These are phyloP conservation scores for Chaetothyriales sp. DNA, from an alignment of 2,329 filamentous ascomycete genomes.

Conservation along the genomic window DNA sequence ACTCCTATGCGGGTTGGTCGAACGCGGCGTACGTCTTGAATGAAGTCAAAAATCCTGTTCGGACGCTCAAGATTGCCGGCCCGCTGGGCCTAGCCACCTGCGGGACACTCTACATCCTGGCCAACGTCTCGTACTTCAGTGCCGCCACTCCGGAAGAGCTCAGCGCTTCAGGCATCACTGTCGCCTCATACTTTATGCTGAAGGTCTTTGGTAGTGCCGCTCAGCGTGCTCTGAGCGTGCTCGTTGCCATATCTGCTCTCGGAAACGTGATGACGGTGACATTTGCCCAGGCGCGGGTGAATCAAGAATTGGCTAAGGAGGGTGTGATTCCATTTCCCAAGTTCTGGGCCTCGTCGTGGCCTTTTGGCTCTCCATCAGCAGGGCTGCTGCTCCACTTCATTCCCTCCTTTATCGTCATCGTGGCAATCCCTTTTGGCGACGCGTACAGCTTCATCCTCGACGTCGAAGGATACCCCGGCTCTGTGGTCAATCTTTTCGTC, in stretches of 20 bases:
- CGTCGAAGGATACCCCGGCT: slow-evolving; percentile 22
- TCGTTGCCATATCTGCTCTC: slow-evolving; percentile 42
- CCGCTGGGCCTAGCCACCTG: slow-evolving; percentile 41
- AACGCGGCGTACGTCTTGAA: slow-evolving; percentile 45
- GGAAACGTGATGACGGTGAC: slow-evolving; percentile 47
- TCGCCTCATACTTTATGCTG: slow-evolving; percentile 44
- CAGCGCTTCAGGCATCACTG: slow-evolving; percentile 38
- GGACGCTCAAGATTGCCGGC: slow-evolving; percentile 43
- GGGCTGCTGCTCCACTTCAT: slow-evolving; percentile 51
- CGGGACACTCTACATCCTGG: slow-evolving; percentile 42
- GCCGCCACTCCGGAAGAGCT: slow-evolving; percentile 45
- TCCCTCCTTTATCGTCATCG: slow-evolving; percentile 49
- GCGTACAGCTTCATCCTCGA: slow-evolving; percentile 50
- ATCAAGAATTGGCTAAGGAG: slow-evolving; percentile 54
- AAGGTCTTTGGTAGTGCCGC: slow-evolving; percentile 38
- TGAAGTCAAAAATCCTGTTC: slow-evolving; percentile 43
- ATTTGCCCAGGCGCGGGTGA: slow-evolving; percentile 40
- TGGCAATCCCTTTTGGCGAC: slow-evolving; percentile 52
- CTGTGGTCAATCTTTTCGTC: slow-evolving; percentile 22
- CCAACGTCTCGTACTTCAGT: slow-evolving; percentile 47
- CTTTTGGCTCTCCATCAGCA: slow-evolving; percentile 51
- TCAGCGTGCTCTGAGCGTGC: slow-evolving; percentile 29
- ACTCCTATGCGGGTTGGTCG: slow-evolving; percentile 40
- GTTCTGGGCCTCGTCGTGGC: slow-evolving; percentile 56
- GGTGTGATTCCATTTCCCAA: slow-evolving; percentile 51